Percentiles rank a stretch among this genome's conserved stretches.
phyloP scores from a whole-genome alignment of 2,329 filamentous ascomycete genomes.

The Aquanectria penicillioides region DNA sequence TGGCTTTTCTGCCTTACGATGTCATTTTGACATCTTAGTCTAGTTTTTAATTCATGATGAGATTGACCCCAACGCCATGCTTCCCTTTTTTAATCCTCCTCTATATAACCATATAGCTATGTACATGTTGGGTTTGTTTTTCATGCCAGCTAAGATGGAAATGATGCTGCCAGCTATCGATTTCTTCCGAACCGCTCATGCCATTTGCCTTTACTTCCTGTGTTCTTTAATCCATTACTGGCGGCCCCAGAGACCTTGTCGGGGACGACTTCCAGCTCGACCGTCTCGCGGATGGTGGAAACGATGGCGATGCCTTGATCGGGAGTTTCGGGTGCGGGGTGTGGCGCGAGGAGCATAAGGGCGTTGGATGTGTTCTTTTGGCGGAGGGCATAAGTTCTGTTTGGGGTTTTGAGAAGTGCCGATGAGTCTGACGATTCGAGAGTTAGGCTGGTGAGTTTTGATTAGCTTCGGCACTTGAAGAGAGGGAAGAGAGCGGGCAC shows the following conservation, averaged over 20 bases:
- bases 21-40: background rate
- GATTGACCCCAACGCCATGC: conserved; percentile 8
- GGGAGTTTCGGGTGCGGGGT: conserved; percentile 27
- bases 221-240: conserved; percentile 36
- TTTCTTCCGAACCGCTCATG: conserved; percentile 67
- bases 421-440: conserved; percentile 59
- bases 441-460: conserved; percentile 50
- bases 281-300: conserved; percentile 68
- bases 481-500: conserved; percentile 38
- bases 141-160: background rate
- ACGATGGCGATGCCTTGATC: conserved; percentile 57
- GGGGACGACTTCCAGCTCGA: conserved; percentile 64
- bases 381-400: conserved; percentile 66
- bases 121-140: background rate
- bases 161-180: conserved; percentile 44
- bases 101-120: no score
- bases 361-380: conserved; percentile 76
- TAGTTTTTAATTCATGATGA: background rate
- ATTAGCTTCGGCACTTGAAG: background rate
- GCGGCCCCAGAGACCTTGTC: conserved; percentile 41
- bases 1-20: background rate
- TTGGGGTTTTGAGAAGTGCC: conserved; percentile 62
- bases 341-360: conserved; percentile 63
- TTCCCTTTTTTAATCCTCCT: no score
- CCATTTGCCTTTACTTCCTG: conserved; percentile 62